A percentile compares a stretch with the other conserved stretches of the same genome.
Conservation (phyloP, 2,329 filamentous ascomycete species). For the Xylaria sp. region DNA sequence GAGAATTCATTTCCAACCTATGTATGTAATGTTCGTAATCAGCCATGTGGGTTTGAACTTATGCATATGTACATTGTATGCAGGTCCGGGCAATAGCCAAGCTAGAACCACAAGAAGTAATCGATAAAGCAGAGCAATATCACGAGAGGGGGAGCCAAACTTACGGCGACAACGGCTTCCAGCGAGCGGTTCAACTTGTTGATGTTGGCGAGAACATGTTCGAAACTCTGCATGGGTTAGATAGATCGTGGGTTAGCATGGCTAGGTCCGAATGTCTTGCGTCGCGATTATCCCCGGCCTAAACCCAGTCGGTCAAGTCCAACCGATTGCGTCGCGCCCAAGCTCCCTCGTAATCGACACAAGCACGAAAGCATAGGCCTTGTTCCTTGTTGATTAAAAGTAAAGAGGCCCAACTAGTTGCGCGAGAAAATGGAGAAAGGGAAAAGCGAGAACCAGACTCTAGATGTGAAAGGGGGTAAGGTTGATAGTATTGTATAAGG, state of each 20-base stretch:
- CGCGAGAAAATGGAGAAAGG: too few species aligned
- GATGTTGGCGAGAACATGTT: conserved; percentile 89
- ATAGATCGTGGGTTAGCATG: neutral
- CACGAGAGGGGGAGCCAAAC: conserved; percentile 27
- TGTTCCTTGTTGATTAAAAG: neutral
- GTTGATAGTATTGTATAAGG: too few species aligned
- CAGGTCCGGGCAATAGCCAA: neutral
- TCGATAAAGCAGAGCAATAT: neutral
- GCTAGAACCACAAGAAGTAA: neutral
- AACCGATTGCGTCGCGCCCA: neutral
- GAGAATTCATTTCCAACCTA: conserved; percentile 93
- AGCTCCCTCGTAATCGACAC: neutral
- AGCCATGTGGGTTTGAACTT: neutral
- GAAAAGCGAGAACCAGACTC: neutral
- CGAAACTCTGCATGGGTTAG: conserved; percentile 55
- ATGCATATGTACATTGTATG: neutral
- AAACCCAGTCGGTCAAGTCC: too few species aligned
- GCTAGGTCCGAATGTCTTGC: neutral
- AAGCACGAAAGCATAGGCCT: neutral
- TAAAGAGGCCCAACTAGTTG: too few species aligned
- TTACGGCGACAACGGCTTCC: conserved; percentile 82
- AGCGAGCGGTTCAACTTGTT: conserved; percentile 91
- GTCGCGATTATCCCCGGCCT: neutral
- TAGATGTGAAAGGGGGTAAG: too few species aligned
- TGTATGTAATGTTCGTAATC: neutral